phyloP scores from a whole-genome alignment of 805 yeast species.

The Saturnispora serradocipensis region DNA sequence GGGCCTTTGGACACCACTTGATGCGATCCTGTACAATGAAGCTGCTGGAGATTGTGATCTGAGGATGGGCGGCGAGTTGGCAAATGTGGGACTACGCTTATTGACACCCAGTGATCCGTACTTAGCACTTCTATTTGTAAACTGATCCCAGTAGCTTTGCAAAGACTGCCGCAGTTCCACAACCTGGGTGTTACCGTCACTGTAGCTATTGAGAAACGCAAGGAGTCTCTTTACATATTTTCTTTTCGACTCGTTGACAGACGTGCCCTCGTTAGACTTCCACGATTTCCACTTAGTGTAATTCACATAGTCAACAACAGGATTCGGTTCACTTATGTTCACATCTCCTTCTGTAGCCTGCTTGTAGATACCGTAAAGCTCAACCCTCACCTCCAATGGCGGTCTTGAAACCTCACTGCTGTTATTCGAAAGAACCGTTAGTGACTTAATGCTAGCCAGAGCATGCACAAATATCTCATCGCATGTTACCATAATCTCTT shows the following conservation, averaged over 20 bases:
- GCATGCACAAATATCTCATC: constrained; percentile 81
- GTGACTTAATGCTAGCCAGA: constrained; percentile 64
- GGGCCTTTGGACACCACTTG: constrained; percentile 23
- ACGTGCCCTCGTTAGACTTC: constrained; percentile 63
- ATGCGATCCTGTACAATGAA: constrained; percentile 26
- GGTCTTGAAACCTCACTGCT: constrained; percentile 65
- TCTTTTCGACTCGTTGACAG: constrained; percentile 64
- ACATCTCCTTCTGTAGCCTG: constrained; percentile 89
- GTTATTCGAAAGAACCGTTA: constrained; percentile 52
- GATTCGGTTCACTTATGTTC: constrained; percentile 57
- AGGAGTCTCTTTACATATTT: constrained; percentile 58
- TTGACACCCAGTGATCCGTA: constrained; percentile 1
- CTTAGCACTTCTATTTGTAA: not conserved
- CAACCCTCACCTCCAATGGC: constrained; percentile 58
- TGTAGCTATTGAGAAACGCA: constrained; percentile 58
- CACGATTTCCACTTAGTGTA: constrained; percentile 81
- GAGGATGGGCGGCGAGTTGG: not conserved
- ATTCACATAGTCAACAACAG: constrained; percentile 44
- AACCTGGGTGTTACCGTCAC: constrained; percentile 53
- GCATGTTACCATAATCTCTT: constrained; percentile 24
- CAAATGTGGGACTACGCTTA: not conserved
- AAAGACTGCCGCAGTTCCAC: constrained; percentile 40
- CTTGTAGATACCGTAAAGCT: constrained; percentile 73
- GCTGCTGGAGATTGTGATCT: constrained; percentile 28
- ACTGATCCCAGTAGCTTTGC: constrained; percentile 65